Base-by-base conservation (phyloP, 2,329 filamentous ascomycete genomes). In the Epichloe sp. region DNA sequence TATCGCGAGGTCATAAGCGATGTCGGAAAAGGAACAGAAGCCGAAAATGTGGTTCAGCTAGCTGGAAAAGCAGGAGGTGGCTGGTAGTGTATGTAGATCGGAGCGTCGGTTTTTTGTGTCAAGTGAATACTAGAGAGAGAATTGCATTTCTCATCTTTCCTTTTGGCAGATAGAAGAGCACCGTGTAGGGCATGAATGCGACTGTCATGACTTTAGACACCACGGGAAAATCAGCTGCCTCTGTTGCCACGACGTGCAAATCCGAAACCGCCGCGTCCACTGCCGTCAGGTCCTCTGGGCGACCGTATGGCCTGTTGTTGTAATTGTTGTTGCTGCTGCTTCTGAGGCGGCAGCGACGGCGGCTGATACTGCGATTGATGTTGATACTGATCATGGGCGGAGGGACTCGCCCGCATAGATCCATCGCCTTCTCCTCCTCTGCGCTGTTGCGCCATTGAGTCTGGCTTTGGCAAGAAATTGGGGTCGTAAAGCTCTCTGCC, bases 1-100 rank as follows among this genome's bases (percentile, higher is more conserved):
- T 98, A 88, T 71, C 82, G 93, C 55, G 84, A 90, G 68, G 91
- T 98, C 21, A 83, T 96, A 60, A 96, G 91, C 70, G 88, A 97
- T 65, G 88, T 98, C 43, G 93, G 93, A 48, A 95, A 93, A 71
- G 62, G 73, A 66, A 73, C 75, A 53, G 85, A 89, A 63, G 84
- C 86, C 43, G 86, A 94, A 62, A 80, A 83, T 53, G 90, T 95
- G 41, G 85, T 89, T 53, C 88, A 93, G 62, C 75, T 98, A 62
- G 91, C 91, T 45, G 84, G 88, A 51, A 93, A 89, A 68, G 86
- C 90, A 59, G 93, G 90, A 49, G 93, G 93, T 49, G 93, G 93
- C 23, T 98, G 93, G 93, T 97, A 76, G 65, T 38, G 23, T 34
- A 37, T 38, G 23, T 34, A 37, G 31, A 40, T 44, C n/a, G 14